Evolutionary conservation across 495 filamentous ascomycete species (phyloP).

Genomic region (Platismatia glauca): DNA sequence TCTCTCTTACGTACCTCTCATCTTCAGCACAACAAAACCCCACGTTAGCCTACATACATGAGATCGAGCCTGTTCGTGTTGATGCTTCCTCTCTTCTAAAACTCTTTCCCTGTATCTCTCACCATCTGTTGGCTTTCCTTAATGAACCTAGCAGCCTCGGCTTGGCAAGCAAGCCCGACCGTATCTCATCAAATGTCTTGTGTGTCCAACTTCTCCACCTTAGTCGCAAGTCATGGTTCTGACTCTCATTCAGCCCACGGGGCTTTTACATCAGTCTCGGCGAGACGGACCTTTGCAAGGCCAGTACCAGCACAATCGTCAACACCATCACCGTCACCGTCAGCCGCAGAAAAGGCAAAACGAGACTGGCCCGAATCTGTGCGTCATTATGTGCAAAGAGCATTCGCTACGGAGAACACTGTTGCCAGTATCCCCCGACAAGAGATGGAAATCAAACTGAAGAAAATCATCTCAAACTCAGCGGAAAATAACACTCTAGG

Average conservation of each 20-base stretch:
- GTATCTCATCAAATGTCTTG: conserved; percentile 11
- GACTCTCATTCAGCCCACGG: conserved; percentile 13
- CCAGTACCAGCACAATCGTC: conserved; percentile 19
- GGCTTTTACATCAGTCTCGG: conserved; percentile 26
- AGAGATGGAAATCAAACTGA: conserved; percentile 79
- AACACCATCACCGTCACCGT: conserved; percentile 21
- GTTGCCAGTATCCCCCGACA: conserved; percentile 51
- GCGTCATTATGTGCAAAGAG: conserved; percentile 72
- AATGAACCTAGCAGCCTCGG: conserved; percentile 8
- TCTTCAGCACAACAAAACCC: not conserved
- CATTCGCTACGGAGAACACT: conserved; percentile 64
- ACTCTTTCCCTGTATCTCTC: not conserved
- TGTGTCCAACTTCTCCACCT: conserved; percentile 8
- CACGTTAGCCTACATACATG: not conserved
- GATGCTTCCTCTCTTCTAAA: not conserved
- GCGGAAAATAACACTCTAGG: conserved; percentile 60
- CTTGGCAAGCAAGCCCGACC: conserved; percentile 6
- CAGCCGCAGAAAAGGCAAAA: conserved; percentile 39
- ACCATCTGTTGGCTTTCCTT: not conserved
- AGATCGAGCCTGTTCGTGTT: not conserved
- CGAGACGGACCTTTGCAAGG: conserved; percentile 31
- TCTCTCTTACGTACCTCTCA: not conserved
- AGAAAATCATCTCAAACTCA: conserved; percentile 71
- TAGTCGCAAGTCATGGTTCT: not conserved
- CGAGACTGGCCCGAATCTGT: conserved; percentile 67